Base-by-base conservation (phyloP, 108 stramenopile species). In the Skeletonema potamos region DNA sequence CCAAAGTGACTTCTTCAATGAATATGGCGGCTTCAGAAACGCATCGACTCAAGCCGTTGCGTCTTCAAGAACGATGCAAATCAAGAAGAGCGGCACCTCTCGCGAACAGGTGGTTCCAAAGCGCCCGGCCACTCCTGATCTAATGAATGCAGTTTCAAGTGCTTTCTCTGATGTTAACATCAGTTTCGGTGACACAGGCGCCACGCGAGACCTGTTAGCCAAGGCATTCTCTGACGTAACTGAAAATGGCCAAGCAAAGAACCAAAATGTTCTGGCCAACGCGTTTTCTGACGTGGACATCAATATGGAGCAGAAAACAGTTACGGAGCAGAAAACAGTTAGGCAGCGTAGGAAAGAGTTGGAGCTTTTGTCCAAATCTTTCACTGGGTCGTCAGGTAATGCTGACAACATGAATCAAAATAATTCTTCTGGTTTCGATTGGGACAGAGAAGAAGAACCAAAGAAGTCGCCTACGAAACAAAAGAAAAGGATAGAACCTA, bases 221-320 rank as follows among this genome's bases (percentile, higher is more conserved):
- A 27, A 55, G 46, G 36, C 59, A 24, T 51, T 51, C 48, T 51
- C 48, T 51, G 48, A 51, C 48, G 15, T 51, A n/a, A 6, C 9
- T 24, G 22, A 24, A 8, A 51, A 17, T 4, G 44, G 17, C 44
- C 20, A 9, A 7, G 22, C 22, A 22, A 24, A 20, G 22, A 51
- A 51, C 7, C 18, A 51, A 20, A 51, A 51, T 64, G 63, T 64
- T 28, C 61, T 79, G 10, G 55, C 77, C 0, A 51, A 72, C 30
- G 77, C 70, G 28, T 79, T 79, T 54, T 70, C 77, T 29, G 56
- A 70, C 59, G 70, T 79, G 54, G 77, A 79, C 60, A 79, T 79
- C 32, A 66, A 54, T 66, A 36, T 79, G 6, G 70, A 67, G 41
- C 61, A 58, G 15, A 61, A 72, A 43, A 67, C 77, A 6, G 70